Conservation (phyloP, 352 stramenopile species). For the Globisporangium spiculum region DNA sequence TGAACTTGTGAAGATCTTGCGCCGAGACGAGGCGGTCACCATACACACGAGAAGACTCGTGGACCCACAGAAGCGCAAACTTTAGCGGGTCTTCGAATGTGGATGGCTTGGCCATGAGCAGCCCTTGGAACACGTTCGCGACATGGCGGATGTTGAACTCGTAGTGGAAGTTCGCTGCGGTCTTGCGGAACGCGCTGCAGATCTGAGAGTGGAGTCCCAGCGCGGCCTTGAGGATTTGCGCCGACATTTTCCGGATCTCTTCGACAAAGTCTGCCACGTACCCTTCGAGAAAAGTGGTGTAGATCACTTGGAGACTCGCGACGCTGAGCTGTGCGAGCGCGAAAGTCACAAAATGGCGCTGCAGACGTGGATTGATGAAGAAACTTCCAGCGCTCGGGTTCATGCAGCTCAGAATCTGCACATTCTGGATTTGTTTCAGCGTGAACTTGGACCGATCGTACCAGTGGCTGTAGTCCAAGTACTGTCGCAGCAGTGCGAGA, state of each 20-base stretch:
- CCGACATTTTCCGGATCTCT: slow-evolving; percentile 87
- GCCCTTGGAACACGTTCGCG: slow-evolving; percentile 93
- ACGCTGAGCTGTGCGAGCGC: slow-evolving; percentile 85
- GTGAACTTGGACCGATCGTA: slow-evolving; percentile 94
- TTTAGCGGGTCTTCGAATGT: slow-evolving; percentile 87
- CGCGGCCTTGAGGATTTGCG: slow-evolving; percentile 83
- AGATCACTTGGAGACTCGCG: slow-evolving; percentile 91
- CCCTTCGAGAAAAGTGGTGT: slow-evolving; percentile 93
- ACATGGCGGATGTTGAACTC: slow-evolving; percentile 97
- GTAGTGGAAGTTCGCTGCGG: slow-evolving; percentile 96
- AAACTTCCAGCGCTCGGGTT: slow-evolving; percentile 94
- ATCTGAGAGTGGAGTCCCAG: slow-evolving; percentile 89
- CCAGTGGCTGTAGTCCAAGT: slow-evolving; percentile 94
- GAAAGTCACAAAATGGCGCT: slow-evolving; percentile 96
- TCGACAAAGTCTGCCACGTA: slow-evolving; percentile 93
- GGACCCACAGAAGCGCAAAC: slow-evolving; percentile 93
- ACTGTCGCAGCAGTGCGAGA: slow-evolving; percentile 92
- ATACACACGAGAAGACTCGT: slow-evolving; percentile 96
- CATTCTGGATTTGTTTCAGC: slow-evolving; percentile 92
- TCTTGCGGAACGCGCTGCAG: slow-evolving; percentile 86
- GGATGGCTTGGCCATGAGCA: slow-evolving; percentile 87
- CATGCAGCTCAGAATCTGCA: slow-evolving; percentile 95
- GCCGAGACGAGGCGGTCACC: slow-evolving; percentile 89
- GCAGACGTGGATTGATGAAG: slow-evolving; percentile 90
- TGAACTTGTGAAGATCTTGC: slow-evolving; percentile 87